Evolutionary conservation across 306 rosid species (phyloP).

Genomic region (Lathyrus tuberosus): DNA sequence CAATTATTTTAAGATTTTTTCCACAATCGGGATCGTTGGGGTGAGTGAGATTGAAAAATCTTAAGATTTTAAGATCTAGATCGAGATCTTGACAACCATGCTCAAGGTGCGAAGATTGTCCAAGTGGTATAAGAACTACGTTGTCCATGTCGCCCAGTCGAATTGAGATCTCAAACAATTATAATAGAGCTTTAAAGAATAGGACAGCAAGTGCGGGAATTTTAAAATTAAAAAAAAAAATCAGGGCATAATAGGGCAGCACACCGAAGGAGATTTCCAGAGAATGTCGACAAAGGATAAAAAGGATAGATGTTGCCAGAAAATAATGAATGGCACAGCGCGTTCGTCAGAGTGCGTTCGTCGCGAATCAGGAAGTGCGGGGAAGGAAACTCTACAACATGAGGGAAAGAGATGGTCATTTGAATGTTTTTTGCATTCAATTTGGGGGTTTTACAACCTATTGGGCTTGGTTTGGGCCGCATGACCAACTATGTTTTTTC

Average conservation of each 20-base stretch:
- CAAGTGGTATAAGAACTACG: neutral
- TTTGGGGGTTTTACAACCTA: neutral
- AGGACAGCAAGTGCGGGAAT: neutral
- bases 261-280: neutral
- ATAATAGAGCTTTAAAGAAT: conserved; percentile 1
- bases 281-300: neutral
- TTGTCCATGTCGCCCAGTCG: neutral
- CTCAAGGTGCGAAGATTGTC: neutral
- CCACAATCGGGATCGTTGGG: too few species aligned
- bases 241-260: neutral
- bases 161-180: neutral
- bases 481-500: neutral
- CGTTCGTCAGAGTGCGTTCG: neutral
- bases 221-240: neutral
- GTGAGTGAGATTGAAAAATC: too few species aligned
- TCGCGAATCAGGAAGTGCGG: neutral
- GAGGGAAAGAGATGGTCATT: neutral
- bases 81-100: neutral
- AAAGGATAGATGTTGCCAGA: neutral
- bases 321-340: neutral
- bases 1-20: too few species aligned
- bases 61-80: too few species aligned
- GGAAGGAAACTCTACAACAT: neutral
- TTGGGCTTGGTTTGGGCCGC: neutral
- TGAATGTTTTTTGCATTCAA: neutral